Evolutionary conservation across 345 rosid genomes (phyloP), one percentile per base, ranked within the genome.

Genomic region (Salix arbutifolia): DNA sequence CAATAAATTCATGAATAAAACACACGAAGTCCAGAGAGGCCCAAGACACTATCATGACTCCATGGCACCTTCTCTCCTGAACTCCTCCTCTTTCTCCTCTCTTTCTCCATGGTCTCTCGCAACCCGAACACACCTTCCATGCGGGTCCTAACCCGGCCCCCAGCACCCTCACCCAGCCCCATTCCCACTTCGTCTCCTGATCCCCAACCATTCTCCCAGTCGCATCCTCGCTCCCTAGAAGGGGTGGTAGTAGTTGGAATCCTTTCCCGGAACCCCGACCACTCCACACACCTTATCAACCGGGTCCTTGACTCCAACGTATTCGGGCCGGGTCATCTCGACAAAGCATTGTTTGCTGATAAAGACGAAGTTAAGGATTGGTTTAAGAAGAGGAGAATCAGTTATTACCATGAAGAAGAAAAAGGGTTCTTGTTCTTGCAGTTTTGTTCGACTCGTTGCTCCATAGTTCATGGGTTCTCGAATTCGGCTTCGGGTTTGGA

Each of bases 171-270:
- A 8, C 76, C 83, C 21, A 31, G 26, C 0, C 53, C 86, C 65
- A 12, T 56, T 23, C 62, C 81, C 14, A 14, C 85, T 56, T 67
- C 84, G 8, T 61, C 84, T 8, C 53, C 86, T 44, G 83, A 75
- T 56, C 76, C 84, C 21, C 69, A 76, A 4, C 82, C 76, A 10
- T 74, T 65, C 33, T 31, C 77, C 50, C 81, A 61, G 23, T 33
- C 74, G 1, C 84, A 70, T 25, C 76, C 85, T 71, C 88, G 84
- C 71, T 76, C 80, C 62, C 73, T 65, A 3, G 80, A 84, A 44
- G 92, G 96, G 72, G 85, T 90, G 18, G 89, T 89, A 18, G 96
- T 93, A 30, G 91, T 93, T 17, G 97, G 97, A 13, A 89, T 91
- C 77, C 35, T 93, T 69, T 84, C 92, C 33, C 88, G 87, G 23